A percentile compares a stretch with the other conserved stretches of the same genome.
Conservation (phyloP, 768 basidiomycete genomes). For the Collybia nuda region DNA sequence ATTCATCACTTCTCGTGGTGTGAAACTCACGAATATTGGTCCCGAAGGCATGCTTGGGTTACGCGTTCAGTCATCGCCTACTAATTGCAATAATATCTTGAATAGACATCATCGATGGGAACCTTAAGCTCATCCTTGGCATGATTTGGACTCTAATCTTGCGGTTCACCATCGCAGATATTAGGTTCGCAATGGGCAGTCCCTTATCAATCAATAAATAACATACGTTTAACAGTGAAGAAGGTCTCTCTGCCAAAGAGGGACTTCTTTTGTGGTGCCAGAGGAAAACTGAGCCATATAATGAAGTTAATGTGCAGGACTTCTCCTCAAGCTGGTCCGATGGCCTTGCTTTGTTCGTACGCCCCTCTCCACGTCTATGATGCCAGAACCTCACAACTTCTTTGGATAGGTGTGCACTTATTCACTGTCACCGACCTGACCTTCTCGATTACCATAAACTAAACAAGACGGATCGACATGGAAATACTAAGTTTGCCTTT, state of each 20-base stretch:
- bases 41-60: conserved; percentile 69
- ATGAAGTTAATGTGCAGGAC: conserved; percentile 90
- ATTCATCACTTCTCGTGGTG: conserved; percentile 91
- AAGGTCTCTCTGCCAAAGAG: conserved; percentile 98
- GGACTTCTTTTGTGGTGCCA: conserved; percentile 98
- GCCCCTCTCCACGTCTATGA: conserved; percentile 9
- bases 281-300: conserved; percentile 89
- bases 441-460: conserved; percentile 86
- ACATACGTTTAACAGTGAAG: conserved; percentile 61
- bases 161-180: conserved; percentile 97
- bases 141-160: conserved; percentile 99
- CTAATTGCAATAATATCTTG: conserved; percentile 5
- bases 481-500: conserved; percentile 88
- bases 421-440: conserved; percentile 97
- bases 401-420: conserved; percentile 81
- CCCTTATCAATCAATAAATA: conserved; percentile 8
- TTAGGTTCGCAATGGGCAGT: conserved; percentile 62
- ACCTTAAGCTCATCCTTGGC: conserved; percentile 95
- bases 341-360: conserved; percentile 87
- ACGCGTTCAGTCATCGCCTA: not conserved
- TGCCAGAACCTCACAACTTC: conserved; percentile 5
- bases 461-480: conserved; percentile 81
- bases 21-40: conserved; percentile 96
- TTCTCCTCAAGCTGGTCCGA: conserved; percentile 94
- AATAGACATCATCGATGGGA: conserved; percentile 98